Evolutionary conservation across 176 grass and related monocot genomes (phyloP), one percentile per base, ranked within the genome.

Genomic region (Tillandsia fasciculata): DNA sequence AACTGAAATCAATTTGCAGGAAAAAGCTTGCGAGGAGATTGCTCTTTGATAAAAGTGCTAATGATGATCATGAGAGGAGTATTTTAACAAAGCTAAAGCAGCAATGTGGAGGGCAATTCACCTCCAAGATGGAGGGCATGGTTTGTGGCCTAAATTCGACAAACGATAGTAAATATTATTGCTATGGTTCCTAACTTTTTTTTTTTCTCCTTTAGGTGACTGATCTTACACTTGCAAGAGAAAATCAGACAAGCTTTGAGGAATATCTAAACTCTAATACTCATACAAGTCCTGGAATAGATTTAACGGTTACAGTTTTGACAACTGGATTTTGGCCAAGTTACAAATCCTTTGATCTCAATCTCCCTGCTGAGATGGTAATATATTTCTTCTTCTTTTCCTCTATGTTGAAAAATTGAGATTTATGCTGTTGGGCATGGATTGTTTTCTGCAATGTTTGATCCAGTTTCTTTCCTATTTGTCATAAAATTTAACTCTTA

Each of bases 241-340:
- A 97, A 69, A 88, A 99, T 59, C 89, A 93, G 71, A 79, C 80
- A 50, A 87, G 82, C 49, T 93, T 93, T 80, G 94, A 87, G 50
- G 94, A 99, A 65, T 93, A 82, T 70, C 82, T 90, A 12, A 78
- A 53, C 28, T 52, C 61, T 69, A 75, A 86, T 69, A 27, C 52
- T 13, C 82, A 86, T 63, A 69, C 75, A 29, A 90, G 82, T 83
- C 84, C 90, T 71, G 90, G 94, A 52, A 77, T 99, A 74, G 94
- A 99, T 64, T 81, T 99, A 72, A 86, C 84, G 52, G 94, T 93
- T 14, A 93, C 84, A 73, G 90, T 93, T 77, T 70, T 99, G 69
- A 99, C 89, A 68, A 99, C 94, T 61, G 94, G 94, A 75, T 93
- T 99, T 72, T 99, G 94, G 94, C 94, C 94, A 61, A 99, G 84